A percentile compares a stretch with the other conserved stretches of the same genome.
phyloP scores from a whole-genome alignment of 345 rosid species.

The Pistacia integerrima region DNA sequence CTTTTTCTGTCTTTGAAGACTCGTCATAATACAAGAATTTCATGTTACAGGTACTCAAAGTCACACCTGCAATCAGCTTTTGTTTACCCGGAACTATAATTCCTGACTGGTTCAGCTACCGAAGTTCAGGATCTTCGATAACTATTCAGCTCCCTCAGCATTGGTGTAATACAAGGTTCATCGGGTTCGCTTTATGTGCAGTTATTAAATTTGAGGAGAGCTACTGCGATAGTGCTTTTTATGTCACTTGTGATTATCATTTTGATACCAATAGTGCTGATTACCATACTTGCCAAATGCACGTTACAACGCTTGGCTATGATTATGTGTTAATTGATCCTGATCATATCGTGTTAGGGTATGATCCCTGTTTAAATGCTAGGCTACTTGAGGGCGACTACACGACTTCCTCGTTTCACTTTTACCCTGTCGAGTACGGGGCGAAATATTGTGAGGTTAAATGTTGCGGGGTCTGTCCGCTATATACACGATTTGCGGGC shows the following conservation, averaged over 20 bases:
- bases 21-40: neutral
- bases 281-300: neutral
- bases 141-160: neutral
- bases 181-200: neutral
- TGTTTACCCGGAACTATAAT: constrained; percentile 17
- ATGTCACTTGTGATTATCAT: neutral
- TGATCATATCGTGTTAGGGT: neutral
- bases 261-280: neutral
- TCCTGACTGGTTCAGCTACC: constrained; percentile 11
- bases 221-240: neutral
- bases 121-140: neutral
- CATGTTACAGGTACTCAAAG: neutral
- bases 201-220: neutral
- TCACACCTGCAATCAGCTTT: neutral
- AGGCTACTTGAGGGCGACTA: neutral
- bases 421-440: neutral
- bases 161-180: neutral
- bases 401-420: neutral
- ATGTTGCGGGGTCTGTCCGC: neutral
- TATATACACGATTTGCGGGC: neutral
- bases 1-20: neutral
- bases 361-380: neutral
- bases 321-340: neutral
- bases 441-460: neutral
- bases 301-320: neutral